Evolutionary conservation across 2,329 filamentous ascomycete genomes (phyloP).

Genomic region (Coleophoma cylindrospora): DNA sequence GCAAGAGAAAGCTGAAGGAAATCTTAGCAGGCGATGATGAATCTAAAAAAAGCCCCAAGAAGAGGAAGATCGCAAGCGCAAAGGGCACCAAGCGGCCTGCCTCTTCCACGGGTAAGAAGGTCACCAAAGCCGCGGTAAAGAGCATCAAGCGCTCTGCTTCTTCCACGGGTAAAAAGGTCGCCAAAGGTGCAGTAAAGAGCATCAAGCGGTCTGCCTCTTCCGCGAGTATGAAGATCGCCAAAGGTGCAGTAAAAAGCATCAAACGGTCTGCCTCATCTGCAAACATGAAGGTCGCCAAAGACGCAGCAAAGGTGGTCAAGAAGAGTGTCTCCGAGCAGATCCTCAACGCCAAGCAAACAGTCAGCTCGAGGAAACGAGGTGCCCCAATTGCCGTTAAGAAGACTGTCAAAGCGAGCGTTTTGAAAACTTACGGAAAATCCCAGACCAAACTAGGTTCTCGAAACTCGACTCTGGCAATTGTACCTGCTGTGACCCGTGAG

Average conservation of each 20-base stretch:
- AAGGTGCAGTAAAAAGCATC: slow-evolving; percentile 11
- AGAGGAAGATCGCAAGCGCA: slow-evolving; percentile 40
- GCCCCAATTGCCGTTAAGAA: slow-evolving; percentile 9
- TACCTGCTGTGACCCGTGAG: slow-evolving; percentile 8
- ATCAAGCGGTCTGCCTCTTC: slow-evolving; percentile 25
- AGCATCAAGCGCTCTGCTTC: slow-evolving; percentile 16
- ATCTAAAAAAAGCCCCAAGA: slow-evolving; percentile 30
- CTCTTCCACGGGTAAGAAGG: slow-evolving; percentile 27
- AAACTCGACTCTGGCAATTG: slow-evolving; percentile 17
- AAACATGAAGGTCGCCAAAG: background rate
- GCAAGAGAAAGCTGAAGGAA: slow-evolving; percentile 54
- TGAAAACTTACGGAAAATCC: slow-evolving; percentile 19
- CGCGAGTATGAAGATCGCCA: background rate
- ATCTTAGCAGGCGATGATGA: slow-evolving; percentile 32
- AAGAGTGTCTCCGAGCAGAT: slow-evolving; percentile 19
- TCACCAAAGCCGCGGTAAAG: slow-evolving; percentile 30
- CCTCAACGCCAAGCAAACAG: slow-evolving; percentile 13
- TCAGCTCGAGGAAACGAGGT: slow-evolving; percentile 9
- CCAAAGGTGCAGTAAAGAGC: slow-evolving; percentile 30
- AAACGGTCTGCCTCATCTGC: slow-evolving; percentile 27
- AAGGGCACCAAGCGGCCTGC: slow-evolving; percentile 19
- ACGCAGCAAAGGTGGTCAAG: background rate
- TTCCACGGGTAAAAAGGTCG: slow-evolving; percentile 25
- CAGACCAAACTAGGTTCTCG: slow-evolving; percentile 16
- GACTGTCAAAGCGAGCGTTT: slow-evolving; percentile 14